A percentile compares a stretch with the other conserved stretches of the same genome.
phyloP scores from a whole-genome alignment of 768 basidiomycete species.

The Crassisporium funariophilum region DNA sequence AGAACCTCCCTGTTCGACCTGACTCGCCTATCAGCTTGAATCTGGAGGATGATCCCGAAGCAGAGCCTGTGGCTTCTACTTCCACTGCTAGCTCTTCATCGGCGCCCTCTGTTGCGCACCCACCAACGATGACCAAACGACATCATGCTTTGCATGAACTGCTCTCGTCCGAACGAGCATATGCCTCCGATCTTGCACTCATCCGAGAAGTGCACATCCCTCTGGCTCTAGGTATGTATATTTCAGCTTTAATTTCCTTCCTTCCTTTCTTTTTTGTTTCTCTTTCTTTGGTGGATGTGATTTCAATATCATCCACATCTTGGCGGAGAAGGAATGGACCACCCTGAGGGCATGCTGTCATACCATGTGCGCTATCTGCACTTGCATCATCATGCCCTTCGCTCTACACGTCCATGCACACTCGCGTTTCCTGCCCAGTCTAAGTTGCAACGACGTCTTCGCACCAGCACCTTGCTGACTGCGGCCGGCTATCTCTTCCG shows the following conservation, averaged over 20 bases:
- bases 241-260: constrained; percentile 26
- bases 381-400: too few species aligned
- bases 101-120: too few species aligned
- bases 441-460: too few species aligned
- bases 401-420: too few species aligned
- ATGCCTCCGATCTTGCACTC: constrained; percentile 80
- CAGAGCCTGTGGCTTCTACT: too few species aligned
- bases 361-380: too few species aligned
- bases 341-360: too few species aligned
- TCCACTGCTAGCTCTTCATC: too few species aligned
- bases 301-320: background rate
- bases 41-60: constrained; percentile 25
- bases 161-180: constrained; percentile 77
- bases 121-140: constrained; percentile 67
- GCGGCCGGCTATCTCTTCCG: too few species aligned
- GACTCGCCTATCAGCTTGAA: constrained; percentile 29
- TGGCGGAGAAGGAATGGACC: too few species aligned
- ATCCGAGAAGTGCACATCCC: constrained; percentile 80
- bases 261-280: constrained; percentile 8
- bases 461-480: too few species aligned
- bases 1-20: constrained; percentile 26
- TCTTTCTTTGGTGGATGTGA: constrained; percentile 1
- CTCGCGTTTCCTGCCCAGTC: too few species aligned
- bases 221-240: constrained; percentile 72
- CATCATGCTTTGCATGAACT: constrained; percentile 78